Evolutionary conservation across 306 rosid genomes (phyloP).

Genomic region (Rosa persica): DNA sequence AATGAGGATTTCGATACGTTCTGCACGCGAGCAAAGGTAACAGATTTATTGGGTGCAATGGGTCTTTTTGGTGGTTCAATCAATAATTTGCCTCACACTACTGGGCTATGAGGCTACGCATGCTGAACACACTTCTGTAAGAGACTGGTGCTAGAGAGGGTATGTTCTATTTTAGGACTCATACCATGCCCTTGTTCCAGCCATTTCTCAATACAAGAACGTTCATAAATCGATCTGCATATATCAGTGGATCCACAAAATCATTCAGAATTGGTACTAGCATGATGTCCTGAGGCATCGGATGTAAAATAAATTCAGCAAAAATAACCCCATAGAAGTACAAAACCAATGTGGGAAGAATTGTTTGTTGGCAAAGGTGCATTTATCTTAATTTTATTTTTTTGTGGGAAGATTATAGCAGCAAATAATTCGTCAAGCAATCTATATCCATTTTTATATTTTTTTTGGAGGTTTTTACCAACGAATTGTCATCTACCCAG

Average conservation of each 20-base stretch:
- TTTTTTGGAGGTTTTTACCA: too few relatives aligned
- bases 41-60: conserved; percentile 51
- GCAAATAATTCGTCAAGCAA: too few relatives aligned
- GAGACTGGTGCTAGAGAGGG: conserved; percentile 63
- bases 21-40: conserved; percentile 70
- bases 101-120: conserved; percentile 78
- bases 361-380: too few relatives aligned
- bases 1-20: conserved; percentile 61
- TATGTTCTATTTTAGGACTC: conserved; percentile 86
- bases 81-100: conserved; percentile 90
- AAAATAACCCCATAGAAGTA: background rate
- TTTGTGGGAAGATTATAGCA: too few relatives aligned
- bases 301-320: conserved; percentile 4
- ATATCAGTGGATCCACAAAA: conserved; percentile 27
- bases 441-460: too few relatives aligned
- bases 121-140: conserved; percentile 74
- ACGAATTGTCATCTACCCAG: too few relatives aligned
- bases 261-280: conserved; percentile 21
- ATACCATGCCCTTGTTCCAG: conserved; percentile 83
- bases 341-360: too few relatives aligned
- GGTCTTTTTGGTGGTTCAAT: conserved; percentile 66
- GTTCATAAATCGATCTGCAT: conserved; percentile 83
- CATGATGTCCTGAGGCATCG: background rate
- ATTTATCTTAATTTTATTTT: too few relatives aligned
- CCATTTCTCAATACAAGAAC: conserved; percentile 91